Conservation (phyloP, 371 early-diverging fungal species). For the Circinella umbellata region DNA sequence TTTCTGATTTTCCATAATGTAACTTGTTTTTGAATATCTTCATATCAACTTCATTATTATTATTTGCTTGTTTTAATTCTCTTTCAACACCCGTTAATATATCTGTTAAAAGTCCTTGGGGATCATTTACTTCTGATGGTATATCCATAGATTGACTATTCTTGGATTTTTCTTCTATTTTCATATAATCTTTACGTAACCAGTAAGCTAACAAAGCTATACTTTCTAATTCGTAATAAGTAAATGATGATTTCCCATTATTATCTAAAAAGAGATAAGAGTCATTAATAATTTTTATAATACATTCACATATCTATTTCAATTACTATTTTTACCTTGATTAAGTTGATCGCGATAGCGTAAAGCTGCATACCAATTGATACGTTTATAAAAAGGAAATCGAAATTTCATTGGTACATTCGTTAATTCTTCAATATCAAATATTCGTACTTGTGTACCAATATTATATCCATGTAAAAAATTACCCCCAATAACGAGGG, state of each 20-base stretch:
- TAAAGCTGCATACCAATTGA: slow-evolving; percentile 77
- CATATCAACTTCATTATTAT: background rate
- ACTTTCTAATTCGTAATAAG: slow-evolving; percentile 6
- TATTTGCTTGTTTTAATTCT: background rate
- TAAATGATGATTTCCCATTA: background rate
- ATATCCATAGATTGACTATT: slow-evolving; percentile 3
- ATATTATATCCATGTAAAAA: slow-evolving; percentile 83
- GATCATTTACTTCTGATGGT: background rate
- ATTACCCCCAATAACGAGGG: slow-evolving; percentile 93
- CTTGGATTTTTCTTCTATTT: slow-evolving; percentile 6
- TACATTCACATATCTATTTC: too few relatives aligned
- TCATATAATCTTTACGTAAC: background rate
- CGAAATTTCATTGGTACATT: slow-evolving; percentile 81
- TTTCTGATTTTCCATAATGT: background rate
- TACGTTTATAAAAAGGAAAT: slow-evolving; percentile 82
- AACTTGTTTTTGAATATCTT: slow-evolving; percentile 9
- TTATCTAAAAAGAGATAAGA: background rate
- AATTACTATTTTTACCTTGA: slow-evolving; percentile 23
- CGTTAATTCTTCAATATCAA: slow-evolving; percentile 79
- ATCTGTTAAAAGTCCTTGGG: background rate
- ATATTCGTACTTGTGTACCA: slow-evolving; percentile 67
- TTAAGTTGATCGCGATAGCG: slow-evolving; percentile 36
- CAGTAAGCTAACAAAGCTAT: background rate
- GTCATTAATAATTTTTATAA: too few relatives aligned
- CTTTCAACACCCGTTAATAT: background rate